Conservation (phyloP, 2,329 filamentous ascomycete species). For the Trichoderma pleuroti region DNA sequence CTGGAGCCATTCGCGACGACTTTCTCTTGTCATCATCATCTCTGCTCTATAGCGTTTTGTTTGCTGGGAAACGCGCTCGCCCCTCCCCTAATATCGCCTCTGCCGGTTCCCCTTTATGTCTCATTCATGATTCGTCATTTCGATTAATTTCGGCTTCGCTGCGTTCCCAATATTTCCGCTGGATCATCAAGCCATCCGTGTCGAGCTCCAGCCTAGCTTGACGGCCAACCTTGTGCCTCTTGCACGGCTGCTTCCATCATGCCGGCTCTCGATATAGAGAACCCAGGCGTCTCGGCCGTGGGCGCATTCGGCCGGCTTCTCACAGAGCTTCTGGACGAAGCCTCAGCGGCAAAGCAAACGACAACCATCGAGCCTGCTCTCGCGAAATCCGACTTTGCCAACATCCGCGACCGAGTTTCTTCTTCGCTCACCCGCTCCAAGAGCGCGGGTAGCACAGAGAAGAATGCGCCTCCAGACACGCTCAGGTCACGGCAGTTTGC, state of each 20-base stretch:
- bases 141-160: not conserved
- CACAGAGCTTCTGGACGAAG: conserved; percentile 55
- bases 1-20: conserved; percentile 12
- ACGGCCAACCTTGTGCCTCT: not conserved
- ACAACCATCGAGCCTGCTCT: conserved; percentile 69
- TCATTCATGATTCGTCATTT: not conserved
- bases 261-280: conserved; percentile 46
- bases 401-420: conserved; percentile 45
- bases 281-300: conserved; percentile 51
- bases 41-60: not conserved
- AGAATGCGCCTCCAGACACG: conserved; percentile 37
- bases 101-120: not conserved
- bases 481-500: conserved; percentile 55
- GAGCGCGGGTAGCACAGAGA: conserved; percentile 30
- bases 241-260: conserved; percentile 35
- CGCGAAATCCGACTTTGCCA: conserved; percentile 62
- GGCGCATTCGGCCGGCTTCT: conserved; percentile 53
- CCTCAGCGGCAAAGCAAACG: conserved; percentile 55
- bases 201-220: not conserved
- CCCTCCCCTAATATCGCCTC: not conserved
- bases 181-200: not conserved
- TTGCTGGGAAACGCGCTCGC: not conserved
- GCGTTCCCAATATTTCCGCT: not conserved
- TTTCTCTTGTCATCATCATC: not conserved
- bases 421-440: conserved; percentile 28